These are phyloP conservation scores for Komagataella populi DNA, from an alignment of 805 yeast species.

Conservation along the genomic window DNA sequence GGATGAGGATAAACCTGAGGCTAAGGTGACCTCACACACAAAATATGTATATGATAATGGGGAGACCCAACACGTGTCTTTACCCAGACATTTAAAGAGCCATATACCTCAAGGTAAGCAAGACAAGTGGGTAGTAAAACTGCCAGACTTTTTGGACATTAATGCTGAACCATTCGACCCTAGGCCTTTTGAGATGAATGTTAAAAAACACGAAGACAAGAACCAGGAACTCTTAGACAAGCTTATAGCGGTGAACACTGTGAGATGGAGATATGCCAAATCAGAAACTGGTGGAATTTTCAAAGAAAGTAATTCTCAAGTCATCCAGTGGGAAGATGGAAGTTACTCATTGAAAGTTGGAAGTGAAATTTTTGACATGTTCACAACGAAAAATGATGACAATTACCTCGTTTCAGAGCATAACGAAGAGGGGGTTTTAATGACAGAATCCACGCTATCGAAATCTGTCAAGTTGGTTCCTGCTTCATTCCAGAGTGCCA, in stretches of 20 bases:
- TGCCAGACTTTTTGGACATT: constrained; percentile 74
- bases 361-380: constrained; percentile 71
- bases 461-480: constrained; percentile 72
- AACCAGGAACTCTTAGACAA: constrained; percentile 18
- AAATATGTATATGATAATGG: constrained; percentile 7
- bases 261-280: constrained; percentile 88
- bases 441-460: constrained; percentile 49
- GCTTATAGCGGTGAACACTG: constrained; percentile 66
- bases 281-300: constrained; percentile 57
- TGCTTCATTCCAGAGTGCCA: constrained; percentile 74
- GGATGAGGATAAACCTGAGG: constrained; percentile 17
- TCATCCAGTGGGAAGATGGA: constrained; percentile 93
- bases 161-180: constrained; percentile 87
- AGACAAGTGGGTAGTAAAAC: constrained; percentile 31
- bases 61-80: constrained; percentile 25
- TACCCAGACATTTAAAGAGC: constrained; percentile 38
- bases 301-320: constrained; percentile 81
- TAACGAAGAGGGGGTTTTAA: constrained; percentile 58
- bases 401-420: constrained; percentile 61
- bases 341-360: constrained; percentile 77
- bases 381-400: constrained; percentile 50
- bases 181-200: constrained; percentile 24
- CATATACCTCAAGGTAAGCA: constrained; percentile 19
- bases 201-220: constrained; percentile 25
- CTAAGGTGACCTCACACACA: constrained; percentile 5